A percentile compares a stretch with the other conserved stretches of the same genome.
These are phyloP conservation scores for Artemisia annua DNA, from an alignment of 129 eudicot species.

Conservation along the genomic window DNA sequence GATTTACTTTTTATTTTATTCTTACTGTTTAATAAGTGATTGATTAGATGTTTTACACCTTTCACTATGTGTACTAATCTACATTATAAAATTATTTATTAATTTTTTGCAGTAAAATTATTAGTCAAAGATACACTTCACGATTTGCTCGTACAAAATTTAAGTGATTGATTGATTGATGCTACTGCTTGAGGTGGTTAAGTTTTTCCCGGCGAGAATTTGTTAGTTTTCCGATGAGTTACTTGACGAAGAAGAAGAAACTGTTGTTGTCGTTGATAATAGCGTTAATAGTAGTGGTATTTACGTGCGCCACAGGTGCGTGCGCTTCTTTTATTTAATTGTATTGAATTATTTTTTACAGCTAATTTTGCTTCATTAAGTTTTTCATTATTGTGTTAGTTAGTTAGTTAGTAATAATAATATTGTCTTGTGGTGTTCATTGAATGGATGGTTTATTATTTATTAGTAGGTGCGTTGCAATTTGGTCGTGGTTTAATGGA, in stretches of 20 bases:
- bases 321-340: background rate
- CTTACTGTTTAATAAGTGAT: slow-evolving; percentile 24
- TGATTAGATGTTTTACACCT: slow-evolving; percentile 44
- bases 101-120: no score
- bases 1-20: background rate
- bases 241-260: background rate
- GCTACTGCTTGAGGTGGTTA: slow-evolving; percentile 27
- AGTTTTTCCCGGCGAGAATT: slow-evolving; percentile 32
- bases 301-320: slow-evolving; percentile 53
- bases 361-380: background rate
- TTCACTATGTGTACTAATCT: slow-evolving; percentile 27
- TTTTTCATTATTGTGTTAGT: slow-evolving; percentile 21
- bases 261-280: slow-evolving; percentile 4
- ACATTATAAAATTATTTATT: slow-evolving; percentile 20
- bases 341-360: no score
- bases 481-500: slow-evolving; percentile 11
- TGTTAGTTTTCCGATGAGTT: slow-evolving; percentile 32
- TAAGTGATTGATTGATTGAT: no score
- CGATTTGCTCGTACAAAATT: no score
- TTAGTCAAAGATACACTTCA: slow-evolving; percentile 25
- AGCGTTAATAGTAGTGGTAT: slow-evolving; percentile 34
- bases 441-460: slow-evolving; percentile 23
- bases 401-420: slow-evolving; percentile 15
- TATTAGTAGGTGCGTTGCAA: slow-evolving; percentile 28
- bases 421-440: slow-evolving; percentile 19